Evolutionary conservation across 306 rosid species (phyloP).

Genomic region (Cercis canadensis): DNA sequence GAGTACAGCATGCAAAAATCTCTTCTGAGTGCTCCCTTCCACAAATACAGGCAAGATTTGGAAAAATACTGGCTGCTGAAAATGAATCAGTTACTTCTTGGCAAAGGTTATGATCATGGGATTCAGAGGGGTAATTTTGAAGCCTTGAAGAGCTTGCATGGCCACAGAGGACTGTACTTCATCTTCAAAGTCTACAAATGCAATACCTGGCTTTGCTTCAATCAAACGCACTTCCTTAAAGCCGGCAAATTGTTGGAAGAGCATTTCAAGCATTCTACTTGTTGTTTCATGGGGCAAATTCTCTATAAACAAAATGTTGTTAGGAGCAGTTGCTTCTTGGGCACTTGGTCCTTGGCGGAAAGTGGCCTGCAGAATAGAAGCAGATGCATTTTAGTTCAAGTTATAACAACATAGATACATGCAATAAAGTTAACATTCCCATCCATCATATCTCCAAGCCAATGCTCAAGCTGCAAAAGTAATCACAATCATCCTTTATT

Average conservation of each 20-base stretch:
- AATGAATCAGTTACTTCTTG: slow-evolving; percentile 63
- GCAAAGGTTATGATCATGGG: slow-evolving; percentile 88
- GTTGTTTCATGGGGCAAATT: slow-evolving; percentile 91
- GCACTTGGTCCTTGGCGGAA: slow-evolving; percentile 72
- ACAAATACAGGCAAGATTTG: slow-evolving; percentile 17
- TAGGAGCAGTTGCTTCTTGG: slow-evolving; percentile 82
- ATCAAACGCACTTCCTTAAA: slow-evolving; percentile 96
- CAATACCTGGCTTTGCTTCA: slow-evolving; percentile 98
- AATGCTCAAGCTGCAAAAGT: too few relatives aligned
- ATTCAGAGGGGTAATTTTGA: slow-evolving; percentile 91
- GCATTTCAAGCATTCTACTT: slow-evolving; percentile 89
- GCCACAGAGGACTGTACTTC: slow-evolving; percentile 94
- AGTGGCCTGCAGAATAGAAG: slow-evolving; percentile 55
- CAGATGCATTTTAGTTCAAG: slow-evolving; percentile 22
- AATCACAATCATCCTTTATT: too few relatives aligned
- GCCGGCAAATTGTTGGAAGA: slow-evolving; percentile 94
- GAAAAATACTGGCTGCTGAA: slow-evolving; percentile 30
- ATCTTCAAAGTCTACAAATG: slow-evolving; percentile 92
- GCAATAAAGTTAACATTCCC: neutral
- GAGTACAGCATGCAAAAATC: too few relatives aligned
- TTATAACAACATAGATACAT: neutral
- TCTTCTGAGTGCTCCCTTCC: too few relatives aligned
- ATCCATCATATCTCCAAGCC: slow-evolving; percentile 6
- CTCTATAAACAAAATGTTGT: slow-evolving; percentile 90
- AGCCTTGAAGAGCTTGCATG: slow-evolving; percentile 95